Evolutionary conservation across 1,284 basidiomycete species (phyloP), one percentile per base, ranked within the genome.

Genomic region (Pisolithus thermaeus): DNA sequence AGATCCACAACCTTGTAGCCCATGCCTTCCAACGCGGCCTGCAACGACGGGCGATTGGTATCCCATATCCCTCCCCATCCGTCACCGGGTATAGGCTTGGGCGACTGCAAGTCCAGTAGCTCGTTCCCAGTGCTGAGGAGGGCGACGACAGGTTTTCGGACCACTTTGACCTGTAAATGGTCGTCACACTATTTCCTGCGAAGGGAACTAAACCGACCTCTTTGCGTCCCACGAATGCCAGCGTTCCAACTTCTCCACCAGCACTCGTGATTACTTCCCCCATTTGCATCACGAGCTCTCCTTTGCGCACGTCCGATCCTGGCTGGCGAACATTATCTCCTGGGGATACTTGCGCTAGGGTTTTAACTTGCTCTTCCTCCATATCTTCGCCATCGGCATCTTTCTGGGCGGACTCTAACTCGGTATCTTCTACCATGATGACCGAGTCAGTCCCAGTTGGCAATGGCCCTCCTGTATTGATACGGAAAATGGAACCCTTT

Each of bases 381-480:
- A 67, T 66, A 36, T 74, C 69, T 54, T 79, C 76, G 46, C 80
- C 80, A n/a, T 63, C 59, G 2, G 58, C 59, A 27, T 70, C 67
- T 30, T 71, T 65, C 49, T 68, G 57, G 1, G 77, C 78, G 8
- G 78, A 77, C 12, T 81, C 70, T 11, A 95, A 73, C 50, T 81
- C 79, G 0, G 92, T 94, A 61, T 95, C 92, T 69, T 95, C 92
- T 16, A 95, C 92, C 90, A 94, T 94, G 64, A 95, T 84, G 1
- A 93, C 84, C 0, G 89, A 71, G 62, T 94, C 85, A 7, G 86
- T 72, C 2, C 87, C 90, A 0, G 67, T 63, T 0, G 92, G 92
- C 1, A 95, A 70, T 0, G 88, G 81, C 1, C 80, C 84, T 6
- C 90, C 87, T 1, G 87, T 89, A 67, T 89, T 91, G 65, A 93